These are phyloP conservation scores for Xerocomus minutiporus DNA, from an alignment of 1,284 basidiomycete species.

Conservation along the genomic window DNA sequence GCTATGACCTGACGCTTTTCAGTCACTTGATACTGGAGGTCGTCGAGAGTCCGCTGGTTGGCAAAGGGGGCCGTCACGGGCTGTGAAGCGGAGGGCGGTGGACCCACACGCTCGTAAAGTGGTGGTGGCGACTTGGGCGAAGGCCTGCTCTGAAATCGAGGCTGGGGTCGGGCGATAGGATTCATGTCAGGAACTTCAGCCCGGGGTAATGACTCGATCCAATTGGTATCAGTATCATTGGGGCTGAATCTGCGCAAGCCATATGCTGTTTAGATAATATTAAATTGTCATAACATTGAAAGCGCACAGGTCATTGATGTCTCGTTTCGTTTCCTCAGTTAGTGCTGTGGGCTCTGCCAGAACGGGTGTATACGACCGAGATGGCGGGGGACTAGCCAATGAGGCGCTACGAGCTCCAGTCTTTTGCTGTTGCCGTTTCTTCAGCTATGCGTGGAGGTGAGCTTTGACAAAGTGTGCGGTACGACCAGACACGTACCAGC, in stretches of 20 bases:
- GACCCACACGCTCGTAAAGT: slow-evolving; percentile 11
- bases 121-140: slow-evolving; percentile 19
- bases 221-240: slow-evolving; percentile 43
- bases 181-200: slow-evolving; percentile 34
- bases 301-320: slow-evolving; percentile 53
- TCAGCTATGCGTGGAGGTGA: slow-evolving; percentile 45
- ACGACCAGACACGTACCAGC: slow-evolving; percentile 43
- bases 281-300: neutral
- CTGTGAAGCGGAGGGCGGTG: neutral
- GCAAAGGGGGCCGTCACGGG: neutral
- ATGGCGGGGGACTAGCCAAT: slow-evolving; percentile 42
- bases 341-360: slow-evolving; percentile 31
- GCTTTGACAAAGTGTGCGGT: slow-evolving; percentile 8
- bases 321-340: slow-evolving; percentile 38
- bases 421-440: slow-evolving; percentile 70
- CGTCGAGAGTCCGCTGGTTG: slow-evolving; percentile 9
- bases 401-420: slow-evolving; percentile 36
- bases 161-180: slow-evolving; percentile 5
- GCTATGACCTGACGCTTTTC: slow-evolving; percentile 18
- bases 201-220: slow-evolving; percentile 56
- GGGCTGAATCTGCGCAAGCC: slow-evolving; percentile 36
- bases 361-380: slow-evolving; percentile 50
- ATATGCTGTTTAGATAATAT: slow-evolving; percentile 1
- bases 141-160: slow-evolving; percentile 6
- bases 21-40: slow-evolving; percentile 14